Evolutionary conservation across 441 rosid genomes (phyloP).

Genomic region (Sinapis alba): DNA sequence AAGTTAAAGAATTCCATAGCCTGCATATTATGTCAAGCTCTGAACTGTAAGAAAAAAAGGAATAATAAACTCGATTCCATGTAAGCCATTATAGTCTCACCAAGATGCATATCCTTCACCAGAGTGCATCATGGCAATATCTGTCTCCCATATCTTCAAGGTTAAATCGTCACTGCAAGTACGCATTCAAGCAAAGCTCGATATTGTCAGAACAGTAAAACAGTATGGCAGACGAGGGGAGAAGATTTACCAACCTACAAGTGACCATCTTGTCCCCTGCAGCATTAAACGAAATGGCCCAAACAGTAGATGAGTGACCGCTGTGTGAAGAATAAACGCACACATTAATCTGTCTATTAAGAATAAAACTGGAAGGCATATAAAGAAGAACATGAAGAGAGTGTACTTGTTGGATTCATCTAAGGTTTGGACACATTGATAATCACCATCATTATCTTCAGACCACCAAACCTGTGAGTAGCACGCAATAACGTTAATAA

Average conservation of each 20-base stretch:
- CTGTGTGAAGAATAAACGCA: constrained; percentile 43
- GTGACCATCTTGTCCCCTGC: constrained; percentile 89
- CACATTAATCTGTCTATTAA: constrained; percentile 7
- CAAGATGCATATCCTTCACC: constrained; percentile 75
- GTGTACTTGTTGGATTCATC: constrained; percentile 74
- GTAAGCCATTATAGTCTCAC: constrained; percentile 52
- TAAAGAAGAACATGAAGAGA: constrained; percentile 31
- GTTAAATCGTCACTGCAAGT: constrained; percentile 92
- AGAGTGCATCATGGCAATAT: constrained; percentile 56
- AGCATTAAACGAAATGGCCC: constrained; percentile 82
- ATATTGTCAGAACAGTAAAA: constrained; percentile 8
- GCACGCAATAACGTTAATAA: constrained; percentile 3
- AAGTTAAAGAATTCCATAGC: neutral
- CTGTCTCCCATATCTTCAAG: constrained; percentile 81
- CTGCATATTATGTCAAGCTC: neutral
- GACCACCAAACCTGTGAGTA: constrained; percentile 86
- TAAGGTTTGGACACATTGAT: constrained; percentile 79
- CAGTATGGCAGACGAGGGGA: neutral
- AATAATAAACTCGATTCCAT: constrained; percentile 7
- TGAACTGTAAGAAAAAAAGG: neutral
- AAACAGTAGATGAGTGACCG: constrained; percentile 89
- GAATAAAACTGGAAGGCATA: neutral
- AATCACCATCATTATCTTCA: constrained; percentile 72
- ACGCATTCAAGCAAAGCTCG: constrained; percentile 28
- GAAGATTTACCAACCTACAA: constrained; percentile 64